Evolutionary conservation across 371 early-diverging fungal species (phyloP), one percentile per base, ranked within the genome.

Genomic region (Coemansia sp.): DNA sequence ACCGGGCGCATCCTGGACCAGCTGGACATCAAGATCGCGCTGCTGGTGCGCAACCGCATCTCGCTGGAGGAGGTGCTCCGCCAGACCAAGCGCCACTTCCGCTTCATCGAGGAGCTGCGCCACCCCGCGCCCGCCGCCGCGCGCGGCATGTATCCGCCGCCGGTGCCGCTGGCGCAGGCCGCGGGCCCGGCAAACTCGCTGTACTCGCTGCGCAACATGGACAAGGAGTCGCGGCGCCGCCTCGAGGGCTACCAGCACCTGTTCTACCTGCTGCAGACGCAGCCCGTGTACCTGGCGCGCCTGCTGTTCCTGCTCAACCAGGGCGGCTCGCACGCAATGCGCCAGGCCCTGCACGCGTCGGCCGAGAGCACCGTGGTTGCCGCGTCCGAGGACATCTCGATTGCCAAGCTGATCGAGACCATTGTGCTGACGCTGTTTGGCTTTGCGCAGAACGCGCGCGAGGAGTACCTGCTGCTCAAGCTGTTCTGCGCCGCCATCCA

Each of bases 41-140:
- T 99, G 16, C 86, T 99, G 26, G 89, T 99, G 39, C 90, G 94
- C 65, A 99, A 99, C 80, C 92, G 93, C 54, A 93, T 98, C 57
- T 86, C 94, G 9, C 80, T 99, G 42, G 95, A 96, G 38, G 97
- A 96, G 69, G 93, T 97, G 3, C 58, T 80, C 51, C 68, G 69
- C 53, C 77, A 71, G 68, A 65, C 77, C 7, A 72, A 55, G 11
- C 69, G 77, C 30, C 76, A 78, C 56, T 72, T 80, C 35, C 55
- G 72, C 7, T 78, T 79, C 52, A 68, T 79, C 34, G 80, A 77
- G 0, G 80, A 79, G 59, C 55, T 80, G 33, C 65, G 77, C 4
- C 62, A 61, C 20, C 78, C 78, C 31, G 68, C 65, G 9, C 38
- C 61, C 4, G 55, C 43, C 16, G 41, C 54, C 16, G 38, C 51